Conservation (phyloP, 371 early-diverging fungal species). For the Syncephalastrum monosporum region DNA sequence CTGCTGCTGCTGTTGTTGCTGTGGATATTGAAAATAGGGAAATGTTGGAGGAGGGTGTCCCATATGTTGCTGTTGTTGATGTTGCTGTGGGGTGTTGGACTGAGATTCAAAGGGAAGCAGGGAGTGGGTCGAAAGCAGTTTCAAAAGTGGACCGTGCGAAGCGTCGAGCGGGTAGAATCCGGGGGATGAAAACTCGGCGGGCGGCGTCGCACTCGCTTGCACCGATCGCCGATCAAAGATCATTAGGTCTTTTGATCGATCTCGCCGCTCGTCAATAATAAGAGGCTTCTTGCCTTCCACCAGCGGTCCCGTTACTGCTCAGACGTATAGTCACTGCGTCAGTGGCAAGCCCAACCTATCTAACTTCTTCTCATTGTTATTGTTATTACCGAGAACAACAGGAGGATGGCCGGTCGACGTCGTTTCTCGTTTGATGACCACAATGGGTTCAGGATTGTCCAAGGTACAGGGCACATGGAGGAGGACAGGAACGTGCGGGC, state of each 20-base stretch:
- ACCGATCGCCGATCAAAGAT: conserved; percentile 23
- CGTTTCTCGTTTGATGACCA: conserved; percentile 33
- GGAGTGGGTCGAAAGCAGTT: conserved; percentile 10
- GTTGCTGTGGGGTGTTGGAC: conserved; percentile 6
- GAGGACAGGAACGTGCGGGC: conserved; percentile 33
- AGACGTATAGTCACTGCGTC: neutral
- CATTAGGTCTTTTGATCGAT: conserved; percentile 18
- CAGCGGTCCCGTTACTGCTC: conserved; percentile 17
- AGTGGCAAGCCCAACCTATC: neutral
- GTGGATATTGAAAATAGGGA: conserved; percentile 2
- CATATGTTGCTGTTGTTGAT: neutral
- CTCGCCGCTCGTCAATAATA: conserved; percentile 26
- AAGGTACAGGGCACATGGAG: conserved; percentile 37
- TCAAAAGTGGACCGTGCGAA: conserved; percentile 18
- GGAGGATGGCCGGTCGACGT: conserved; percentile 34
- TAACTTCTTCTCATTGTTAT: neutral
- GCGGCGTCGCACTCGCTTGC: conserved; percentile 1
- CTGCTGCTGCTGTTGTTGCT: conserved; percentile 2
- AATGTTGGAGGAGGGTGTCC: neutral
- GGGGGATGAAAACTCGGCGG: conserved; percentile 16
- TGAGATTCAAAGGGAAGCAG: conserved; percentile 10
- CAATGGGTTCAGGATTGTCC: conserved; percentile 29
- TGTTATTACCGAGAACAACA: conserved; percentile 34
- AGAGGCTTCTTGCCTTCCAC: conserved; percentile 23
- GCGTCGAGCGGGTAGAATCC: conserved; percentile 17